Conservation (phyloP, 2,329 filamentous ascomycete species). For the Neonectria neomacrospora region DNA sequence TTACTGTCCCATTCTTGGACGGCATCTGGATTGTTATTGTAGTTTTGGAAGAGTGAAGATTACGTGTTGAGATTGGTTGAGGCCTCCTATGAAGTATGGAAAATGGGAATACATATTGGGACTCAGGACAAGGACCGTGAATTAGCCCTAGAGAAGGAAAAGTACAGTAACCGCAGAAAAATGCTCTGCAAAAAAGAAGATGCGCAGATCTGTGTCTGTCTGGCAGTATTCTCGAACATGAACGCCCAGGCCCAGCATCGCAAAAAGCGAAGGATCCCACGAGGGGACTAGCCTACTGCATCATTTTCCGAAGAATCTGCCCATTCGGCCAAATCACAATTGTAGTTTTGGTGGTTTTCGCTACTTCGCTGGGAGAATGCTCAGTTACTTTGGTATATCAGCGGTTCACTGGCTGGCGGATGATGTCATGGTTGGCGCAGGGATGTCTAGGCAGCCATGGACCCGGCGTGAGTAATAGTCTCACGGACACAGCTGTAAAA, state of each 20-base stretch:
- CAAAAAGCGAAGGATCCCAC: constrained; percentile 20
- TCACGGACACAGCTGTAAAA: background rate
- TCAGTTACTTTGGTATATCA: constrained; percentile 11
- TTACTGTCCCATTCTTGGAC: too few relatives aligned
- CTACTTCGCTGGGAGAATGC: constrained; percentile 31
- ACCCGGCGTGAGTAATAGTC: background rate
- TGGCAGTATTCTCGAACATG: background rate
- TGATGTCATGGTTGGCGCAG: background rate
- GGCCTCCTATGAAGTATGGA: background rate
- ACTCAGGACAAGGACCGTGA: background rate
- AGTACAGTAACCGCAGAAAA: background rate
- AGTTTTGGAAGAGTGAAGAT: background rate
- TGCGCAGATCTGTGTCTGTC: background rate
- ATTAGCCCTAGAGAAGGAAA: background rate
- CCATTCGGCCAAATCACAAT: background rate
- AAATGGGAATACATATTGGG: background rate
- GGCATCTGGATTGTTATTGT: background rate
- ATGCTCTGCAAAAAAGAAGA: background rate
- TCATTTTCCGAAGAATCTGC: background rate
- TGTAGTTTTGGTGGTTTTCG: background rate
- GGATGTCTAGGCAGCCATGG: background rate
- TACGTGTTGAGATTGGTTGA: background rate
- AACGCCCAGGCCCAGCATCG: background rate
- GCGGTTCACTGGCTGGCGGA: background rate
- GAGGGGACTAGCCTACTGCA: too few relatives aligned